Conservation (phyloP, 352 stramenopile species). For the Phytopythium sindhum region DNA sequence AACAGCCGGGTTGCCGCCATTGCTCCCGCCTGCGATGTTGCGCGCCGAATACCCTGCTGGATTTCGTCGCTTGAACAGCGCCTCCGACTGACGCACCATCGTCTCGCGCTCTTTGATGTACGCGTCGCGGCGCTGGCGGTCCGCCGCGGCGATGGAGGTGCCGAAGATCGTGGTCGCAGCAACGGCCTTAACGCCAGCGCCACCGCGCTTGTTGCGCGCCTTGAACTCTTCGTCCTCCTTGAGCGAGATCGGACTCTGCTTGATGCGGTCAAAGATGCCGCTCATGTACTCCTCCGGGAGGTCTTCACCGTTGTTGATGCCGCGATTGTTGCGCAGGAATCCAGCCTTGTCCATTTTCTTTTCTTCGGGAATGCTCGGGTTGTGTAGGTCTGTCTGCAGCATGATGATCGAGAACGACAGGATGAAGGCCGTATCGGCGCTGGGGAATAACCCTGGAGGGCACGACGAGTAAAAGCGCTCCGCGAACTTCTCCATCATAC, state of each 20-base stretch:
- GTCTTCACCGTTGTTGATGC: slow-evolving; percentile 96
- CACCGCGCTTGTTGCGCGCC: slow-evolving; percentile 21
- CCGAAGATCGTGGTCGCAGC: slow-evolving; percentile 58
- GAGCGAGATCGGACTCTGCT: slow-evolving; percentile 93
- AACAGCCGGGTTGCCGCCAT: slow-evolving; percentile 1
- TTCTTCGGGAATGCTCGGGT: slow-evolving; percentile 96
- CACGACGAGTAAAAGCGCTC: slow-evolving; percentile 85
- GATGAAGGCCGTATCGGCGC: slow-evolving; percentile 98
- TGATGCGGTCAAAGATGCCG: slow-evolving; percentile 96
- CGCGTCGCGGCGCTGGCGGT: slow-evolving; percentile 70
- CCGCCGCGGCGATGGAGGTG: slow-evolving; percentile 44
- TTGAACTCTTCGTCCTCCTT: slow-evolving; percentile 94
- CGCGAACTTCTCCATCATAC: slow-evolving; percentile 99
- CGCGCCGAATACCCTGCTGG: slow-evolving; percentile 27
- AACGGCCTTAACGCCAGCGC: slow-evolving; percentile 24
- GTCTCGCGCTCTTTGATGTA: slow-evolving; percentile 84
- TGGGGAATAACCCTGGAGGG: slow-evolving; percentile 88
- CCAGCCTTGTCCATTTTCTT: slow-evolving; percentile 97
- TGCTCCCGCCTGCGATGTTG: slow-evolving; percentile 7
- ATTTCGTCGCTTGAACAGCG: slow-evolving; percentile 66
- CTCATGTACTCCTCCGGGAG: slow-evolving; percentile 92
- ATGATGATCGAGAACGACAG: slow-evolving; percentile 93
- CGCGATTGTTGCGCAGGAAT: slow-evolving; percentile 97
- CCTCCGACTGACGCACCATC: slow-evolving; percentile 78
- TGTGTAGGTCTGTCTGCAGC: slow-evolving; percentile 96